Evolutionary conservation across 2,329 filamentous ascomycete genomes (phyloP).

Genomic region (Diaporthe eres): DNA sequence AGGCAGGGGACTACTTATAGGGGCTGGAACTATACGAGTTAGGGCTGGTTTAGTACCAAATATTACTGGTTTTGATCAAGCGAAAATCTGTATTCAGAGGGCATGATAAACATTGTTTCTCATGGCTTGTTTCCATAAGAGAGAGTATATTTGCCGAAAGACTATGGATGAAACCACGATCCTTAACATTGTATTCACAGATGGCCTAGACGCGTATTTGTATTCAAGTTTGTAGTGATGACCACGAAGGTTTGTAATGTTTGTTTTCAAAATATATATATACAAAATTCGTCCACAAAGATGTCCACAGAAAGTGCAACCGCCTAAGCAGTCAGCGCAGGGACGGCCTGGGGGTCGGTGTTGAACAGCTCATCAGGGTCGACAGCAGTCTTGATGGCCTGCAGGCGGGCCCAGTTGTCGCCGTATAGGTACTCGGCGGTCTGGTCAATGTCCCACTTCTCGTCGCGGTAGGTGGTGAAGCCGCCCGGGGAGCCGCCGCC

Average conservation of each 20-base stretch:
- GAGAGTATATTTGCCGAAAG: too few relatives aligned
- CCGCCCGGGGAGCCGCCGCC: background rate
- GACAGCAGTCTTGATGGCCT: conserved; percentile 23
- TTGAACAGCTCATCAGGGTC: conserved; percentile 35
- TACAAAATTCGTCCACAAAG: background rate
- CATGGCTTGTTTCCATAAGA: too few relatives aligned
- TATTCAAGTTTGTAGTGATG: background rate
- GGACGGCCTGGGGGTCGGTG: conserved; percentile 35
- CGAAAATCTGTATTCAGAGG: too few relatives aligned
- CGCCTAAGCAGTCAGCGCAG: conserved; percentile 8
- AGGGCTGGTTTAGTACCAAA: background rate
- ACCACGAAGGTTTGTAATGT: background rate
- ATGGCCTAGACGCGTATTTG: rapidly evolving
- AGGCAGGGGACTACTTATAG: background rate
- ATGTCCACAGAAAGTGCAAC: background rate
- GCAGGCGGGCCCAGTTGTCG: conserved; percentile 26
- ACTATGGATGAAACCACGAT: background rate
- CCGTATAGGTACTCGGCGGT: conserved; percentile 32
- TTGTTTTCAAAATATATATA: background rate
- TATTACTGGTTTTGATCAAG: background rate
- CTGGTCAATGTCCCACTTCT: conserved; percentile 31
- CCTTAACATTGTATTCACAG: too few relatives aligned
- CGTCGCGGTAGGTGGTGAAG: conserved; percentile 36
- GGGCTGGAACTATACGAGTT: background rate
- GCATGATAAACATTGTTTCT: too few relatives aligned